Base-by-base conservation (phyloP, 2,329 filamentous ascomycete species). In the Trichoderma afroharzianum region DNA sequence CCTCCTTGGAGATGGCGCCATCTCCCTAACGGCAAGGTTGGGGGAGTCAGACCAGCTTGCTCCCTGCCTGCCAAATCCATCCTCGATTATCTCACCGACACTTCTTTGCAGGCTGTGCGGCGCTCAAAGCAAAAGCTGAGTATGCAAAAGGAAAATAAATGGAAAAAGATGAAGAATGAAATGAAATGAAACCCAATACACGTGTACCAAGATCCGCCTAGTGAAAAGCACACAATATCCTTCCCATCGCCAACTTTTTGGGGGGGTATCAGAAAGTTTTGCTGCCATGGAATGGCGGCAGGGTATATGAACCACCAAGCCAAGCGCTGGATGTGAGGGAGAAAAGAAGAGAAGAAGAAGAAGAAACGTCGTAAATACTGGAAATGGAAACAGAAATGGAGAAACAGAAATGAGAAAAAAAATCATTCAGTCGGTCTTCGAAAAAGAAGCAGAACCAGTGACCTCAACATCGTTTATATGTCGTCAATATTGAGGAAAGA, bases 241-340 rank as follows among this genome's bases (percentile, higher is more conserved):
- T 75, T 73, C 74, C 28, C 74, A 70, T 69, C 75, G 71, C 75
- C 74, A 68, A 72, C 74, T 73, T 73, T 76, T 78, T 77, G 78
- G 69, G 76, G 76, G 79, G 79, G 80, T 82, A 83, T 83, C 77
- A 81, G 79, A 77, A 75, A 76, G 75, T 76, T 79, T 77, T 66
- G 33, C 68, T 28, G 74, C 76, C 75, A 74, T 75, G 70, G 75
- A 66, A 50, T 70, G 43, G 43, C 63, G 64, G 36, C 66, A 70
- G 64, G 62, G 50, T 66, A 75, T 62, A 74, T 76, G 69, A 73
- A 77, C 74, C 74, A 71, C 77, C 73, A 78, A 74, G 75, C 75
- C 73, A 74, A 72, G 74, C 74, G 75, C 58, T 50, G 47, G 58
- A 50, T 50, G 64, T 36, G 55, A 36, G 59, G 57, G 66, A 59